A percentile compares a stretch with the other conserved stretches of the same genome.
These are phyloP conservation scores for Coffea canephora DNA, from an alignment of 257 asterid genomes.

Conservation along the genomic window DNA sequence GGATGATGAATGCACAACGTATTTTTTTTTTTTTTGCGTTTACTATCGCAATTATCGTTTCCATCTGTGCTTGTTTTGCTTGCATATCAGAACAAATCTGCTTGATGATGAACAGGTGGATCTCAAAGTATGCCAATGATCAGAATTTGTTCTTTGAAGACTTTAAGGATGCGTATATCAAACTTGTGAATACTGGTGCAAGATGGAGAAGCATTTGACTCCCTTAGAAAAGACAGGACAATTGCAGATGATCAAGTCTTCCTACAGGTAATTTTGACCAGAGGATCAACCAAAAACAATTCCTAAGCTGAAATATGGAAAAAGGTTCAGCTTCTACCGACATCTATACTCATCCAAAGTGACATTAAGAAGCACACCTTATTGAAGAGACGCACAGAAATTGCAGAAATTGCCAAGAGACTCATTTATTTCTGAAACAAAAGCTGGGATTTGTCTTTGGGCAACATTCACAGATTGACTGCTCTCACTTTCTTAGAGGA, in stretches of 20 bases:
- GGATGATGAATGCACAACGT: constrained; percentile 79
- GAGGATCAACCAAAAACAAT: not conserved
- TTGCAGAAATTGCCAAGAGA: not conserved
- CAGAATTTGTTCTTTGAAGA: constrained; percentile 73
- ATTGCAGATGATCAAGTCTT: not conserved
- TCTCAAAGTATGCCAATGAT: constrained; percentile 75
- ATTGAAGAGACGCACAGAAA: not conserved
- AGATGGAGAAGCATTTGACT: constrained; percentile 48
- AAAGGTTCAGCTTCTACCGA: not conserved
- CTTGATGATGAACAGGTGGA: constrained; percentile 56
- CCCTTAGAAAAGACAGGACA: not conserved
- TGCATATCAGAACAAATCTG: not conserved
- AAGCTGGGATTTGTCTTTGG: not conserved
- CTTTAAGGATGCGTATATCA: constrained; percentile 65
- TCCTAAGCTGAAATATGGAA: not conserved
- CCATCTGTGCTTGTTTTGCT: not conserved
- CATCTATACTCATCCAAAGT: not conserved
- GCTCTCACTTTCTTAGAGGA: not conserved
- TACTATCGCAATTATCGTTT: too few relatives aligned
- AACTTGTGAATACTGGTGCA: constrained; percentile 81
- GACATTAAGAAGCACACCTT: not conserved
- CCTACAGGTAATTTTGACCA: not conserved
- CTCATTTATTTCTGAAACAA: not conserved
- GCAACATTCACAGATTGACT: not conserved
- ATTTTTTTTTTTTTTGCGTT: constrained; percentile 1